A percentile compares a stretch with the other conserved stretches of the same genome.
phyloP scores from a whole-genome alignment of 495 filamentous ascomycete genomes.

The Annulohypoxylon bovei region DNA sequence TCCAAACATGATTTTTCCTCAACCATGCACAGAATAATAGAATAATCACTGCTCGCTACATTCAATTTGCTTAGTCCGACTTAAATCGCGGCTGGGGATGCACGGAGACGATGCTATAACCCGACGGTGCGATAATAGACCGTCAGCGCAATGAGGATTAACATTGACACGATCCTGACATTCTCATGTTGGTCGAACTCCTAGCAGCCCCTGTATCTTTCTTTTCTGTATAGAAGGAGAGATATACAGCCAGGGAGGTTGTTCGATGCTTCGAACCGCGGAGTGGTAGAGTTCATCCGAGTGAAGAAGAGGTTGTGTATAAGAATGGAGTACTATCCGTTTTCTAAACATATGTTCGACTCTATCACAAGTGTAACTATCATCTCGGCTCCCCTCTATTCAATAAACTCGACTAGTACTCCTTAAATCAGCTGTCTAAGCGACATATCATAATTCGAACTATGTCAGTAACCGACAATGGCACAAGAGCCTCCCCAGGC shows the following conservation, averaged over 20 bases:
- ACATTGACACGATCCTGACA: background rate
- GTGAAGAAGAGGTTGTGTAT: background rate
- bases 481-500: background rate
- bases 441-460: background rate
- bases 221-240: background rate
- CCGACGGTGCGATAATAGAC: background rate
- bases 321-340: background rate
- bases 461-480: background rate
- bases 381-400: background rate
- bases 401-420: background rate
- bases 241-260: background rate
- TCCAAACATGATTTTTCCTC: background rate
- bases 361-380: background rate
- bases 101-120: background rate
- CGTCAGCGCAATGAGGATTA: constrained; percentile 1
- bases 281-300: background rate
- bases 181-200: background rate
- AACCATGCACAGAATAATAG: background rate
- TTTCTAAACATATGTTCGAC: background rate
- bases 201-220: background rate
- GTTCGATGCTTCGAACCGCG: background rate
- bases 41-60: background rate
- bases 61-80: background rate
- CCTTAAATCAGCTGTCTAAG: background rate
- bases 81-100: background rate